These are phyloP conservation scores for Dictyostelium capitatum DNA, from an alignment of 78 protist genomes.

Conservation along the genomic window DNA sequence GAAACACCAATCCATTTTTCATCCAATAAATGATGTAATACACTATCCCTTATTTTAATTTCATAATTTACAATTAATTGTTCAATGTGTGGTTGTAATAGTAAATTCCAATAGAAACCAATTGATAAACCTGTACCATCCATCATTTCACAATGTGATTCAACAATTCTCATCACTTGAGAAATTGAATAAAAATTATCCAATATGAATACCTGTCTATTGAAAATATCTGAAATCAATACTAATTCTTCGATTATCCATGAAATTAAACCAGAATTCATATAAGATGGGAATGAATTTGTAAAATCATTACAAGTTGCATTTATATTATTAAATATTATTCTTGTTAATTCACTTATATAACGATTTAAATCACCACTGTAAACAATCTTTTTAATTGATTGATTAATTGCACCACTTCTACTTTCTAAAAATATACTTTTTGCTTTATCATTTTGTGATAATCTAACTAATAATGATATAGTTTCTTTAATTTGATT, in stretches of 20 bases:
- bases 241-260: constrained; percentile 55
- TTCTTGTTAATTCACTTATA: constrained; percentile 45
- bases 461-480: constrained; percentile 48
- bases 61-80: constrained; percentile 54
- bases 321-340: constrained; percentile 47
- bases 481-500: constrained; percentile 72
- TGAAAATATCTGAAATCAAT: constrained; percentile 31
- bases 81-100: constrained; percentile 62
- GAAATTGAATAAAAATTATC: constrained; percentile 55
- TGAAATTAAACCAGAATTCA: constrained; percentile 57
- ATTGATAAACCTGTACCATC: constrained; percentile 65
- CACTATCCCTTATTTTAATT: constrained; percentile 23
- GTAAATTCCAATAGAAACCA: constrained; percentile 51
- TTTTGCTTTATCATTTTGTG: constrained; percentile 60
- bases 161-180: constrained; percentile 44
- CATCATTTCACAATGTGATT: constrained; percentile 82
- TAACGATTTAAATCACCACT: constrained; percentile 52
- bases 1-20: constrained; percentile 62
- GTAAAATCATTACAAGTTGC: constrained; percentile 67
- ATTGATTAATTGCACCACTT: constrained; percentile 17
- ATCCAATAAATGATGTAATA: constrained; percentile 43
- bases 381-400: constrained; percentile 20
- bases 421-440: constrained; percentile 68
- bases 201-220: constrained; percentile 57
- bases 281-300: constrained; percentile 60